Evolutionary conservation across 2,329 filamentous ascomycete species (phyloP).

Genomic region (Aspergillus amoenus): DNA sequence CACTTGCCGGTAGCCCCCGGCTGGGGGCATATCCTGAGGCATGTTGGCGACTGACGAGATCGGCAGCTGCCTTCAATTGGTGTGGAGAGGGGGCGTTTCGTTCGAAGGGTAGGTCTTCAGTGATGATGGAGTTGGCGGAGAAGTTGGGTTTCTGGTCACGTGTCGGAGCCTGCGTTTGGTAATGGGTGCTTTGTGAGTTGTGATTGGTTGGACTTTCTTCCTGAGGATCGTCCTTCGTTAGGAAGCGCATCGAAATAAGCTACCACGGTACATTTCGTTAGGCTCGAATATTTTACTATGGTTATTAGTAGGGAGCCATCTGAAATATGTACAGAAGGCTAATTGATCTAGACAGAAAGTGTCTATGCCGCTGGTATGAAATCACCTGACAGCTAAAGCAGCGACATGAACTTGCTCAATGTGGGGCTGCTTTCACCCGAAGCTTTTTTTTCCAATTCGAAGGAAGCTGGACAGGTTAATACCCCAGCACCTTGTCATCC

Average conservation of each 20-base stretch:
- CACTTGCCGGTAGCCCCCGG: conserved; percentile 90
- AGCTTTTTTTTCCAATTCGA: conserved; percentile 7
- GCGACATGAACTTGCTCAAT: conserved; percentile 16
- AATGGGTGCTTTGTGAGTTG: conserved; percentile 26
- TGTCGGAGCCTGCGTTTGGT: conserved; percentile 24
- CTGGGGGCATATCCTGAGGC: conserved; percentile 96
- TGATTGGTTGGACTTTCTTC: conserved; percentile 26
- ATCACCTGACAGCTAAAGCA: conserved; percentile 12
- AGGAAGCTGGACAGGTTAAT: not conserved
- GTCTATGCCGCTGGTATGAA: not conserved
- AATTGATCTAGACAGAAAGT: not conserved
- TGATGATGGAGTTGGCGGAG: conserved; percentile 23
- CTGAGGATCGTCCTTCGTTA: not conserved
- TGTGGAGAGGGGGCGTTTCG: conserved; percentile 20
- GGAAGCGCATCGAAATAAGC: not conserved
- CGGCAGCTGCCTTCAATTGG: conserved; percentile 22
- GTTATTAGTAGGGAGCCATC: not conserved
- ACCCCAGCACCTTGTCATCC: not conserved
- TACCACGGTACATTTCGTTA: not conserved
- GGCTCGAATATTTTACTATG: not conserved
- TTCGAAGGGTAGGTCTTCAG: not conserved
- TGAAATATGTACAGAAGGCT: not conserved
- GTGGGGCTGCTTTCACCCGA: conserved; percentile 6
- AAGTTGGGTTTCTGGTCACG: conserved; percentile 31
- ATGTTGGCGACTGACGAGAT: conserved; percentile 53